Evolutionary conservation across 768 basidiomycete species (phyloP), one percentile per base, ranked within the genome.

Genomic region (Mycena indigotica): DNA sequence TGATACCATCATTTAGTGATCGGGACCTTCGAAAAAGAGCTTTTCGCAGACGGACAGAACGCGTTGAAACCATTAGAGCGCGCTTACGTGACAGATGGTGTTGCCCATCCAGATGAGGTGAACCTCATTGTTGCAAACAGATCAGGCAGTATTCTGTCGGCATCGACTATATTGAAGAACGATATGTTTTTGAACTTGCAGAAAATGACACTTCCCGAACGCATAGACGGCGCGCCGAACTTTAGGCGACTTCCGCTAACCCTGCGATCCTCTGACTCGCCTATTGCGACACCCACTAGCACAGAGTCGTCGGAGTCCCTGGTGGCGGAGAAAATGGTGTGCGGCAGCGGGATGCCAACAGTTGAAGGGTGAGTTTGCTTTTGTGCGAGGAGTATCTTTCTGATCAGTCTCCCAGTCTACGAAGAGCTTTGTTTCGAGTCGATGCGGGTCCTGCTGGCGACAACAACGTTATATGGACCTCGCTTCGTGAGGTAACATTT

Each of bases 151-250:
- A 91, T 98, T 56, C 75, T 98, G 0, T 96, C 93, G 13, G 91
- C 93, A 1, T 91, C 87, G 4, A 93, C 95, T 1, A 97, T 98
- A 64, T 77, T 98, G 67, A 99, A 99, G 77, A 93, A 90, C 66
- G 93, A 95, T 69, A 93, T 94, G 79, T 95, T 95, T 80, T 86
- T 86, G 5, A 92, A 92, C 67, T 69, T 98, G 28, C 97, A 98
- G 74, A 98, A 98, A 77, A 93, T 97, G 87, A 91, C 92, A 3
- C 77, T 99, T 2, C 91, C 95, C 0, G 97, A 98, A 90, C 88
- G 94, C 17, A 93, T 98, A 38, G 93, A 97, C 15, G 96, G 96
- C 6, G 84, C 93, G 1, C 93, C 95, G 1, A 99, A 98, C 68
- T 98, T 96, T 79, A 84, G 97, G 56, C 80, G 88, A 21, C 77